A percentile compares a stretch with the other conserved stretches of the same genome.
Evolutionary conservation across 2,329 filamentous ascomycete genomes (phyloP).

Genomic region (Cercospora sojina): DNA sequence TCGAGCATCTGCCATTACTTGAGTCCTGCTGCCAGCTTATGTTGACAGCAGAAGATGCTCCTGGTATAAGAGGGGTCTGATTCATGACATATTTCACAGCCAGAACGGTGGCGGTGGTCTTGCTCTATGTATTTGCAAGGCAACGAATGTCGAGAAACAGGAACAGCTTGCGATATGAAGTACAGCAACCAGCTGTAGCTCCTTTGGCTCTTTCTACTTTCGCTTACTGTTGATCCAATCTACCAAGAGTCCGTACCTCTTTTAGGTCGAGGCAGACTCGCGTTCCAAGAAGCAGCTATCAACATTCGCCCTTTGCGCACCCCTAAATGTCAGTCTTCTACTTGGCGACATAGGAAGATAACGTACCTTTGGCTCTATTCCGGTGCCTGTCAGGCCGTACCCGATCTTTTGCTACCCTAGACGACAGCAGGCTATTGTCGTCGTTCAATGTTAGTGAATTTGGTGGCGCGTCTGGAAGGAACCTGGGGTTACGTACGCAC

Average conservation of each 20-base stretch:
- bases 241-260: neutral
- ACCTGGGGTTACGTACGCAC: neutral
- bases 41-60: no score
- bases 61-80: no score
- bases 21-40: no score
- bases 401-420: neutral
- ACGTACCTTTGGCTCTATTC: neutral
- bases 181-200: no score
- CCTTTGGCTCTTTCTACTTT: no score
- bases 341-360: neutral
- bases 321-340: neutral
- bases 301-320: neutral
- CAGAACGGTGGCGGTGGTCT: no score
- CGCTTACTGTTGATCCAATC: no score
- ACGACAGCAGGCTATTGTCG: neutral
- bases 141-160: no score
- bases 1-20: no score
- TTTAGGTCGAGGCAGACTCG: neutral
- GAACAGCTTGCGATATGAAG: no score
- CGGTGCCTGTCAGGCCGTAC: neutral
- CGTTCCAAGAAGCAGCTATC: neutral
- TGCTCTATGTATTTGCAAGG: no score
- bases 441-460: neutral
- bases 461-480: neutral
- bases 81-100: no score